Conservation (phyloP, 163 green algal genomes). For the Scenedesmus sp. region DNA sequence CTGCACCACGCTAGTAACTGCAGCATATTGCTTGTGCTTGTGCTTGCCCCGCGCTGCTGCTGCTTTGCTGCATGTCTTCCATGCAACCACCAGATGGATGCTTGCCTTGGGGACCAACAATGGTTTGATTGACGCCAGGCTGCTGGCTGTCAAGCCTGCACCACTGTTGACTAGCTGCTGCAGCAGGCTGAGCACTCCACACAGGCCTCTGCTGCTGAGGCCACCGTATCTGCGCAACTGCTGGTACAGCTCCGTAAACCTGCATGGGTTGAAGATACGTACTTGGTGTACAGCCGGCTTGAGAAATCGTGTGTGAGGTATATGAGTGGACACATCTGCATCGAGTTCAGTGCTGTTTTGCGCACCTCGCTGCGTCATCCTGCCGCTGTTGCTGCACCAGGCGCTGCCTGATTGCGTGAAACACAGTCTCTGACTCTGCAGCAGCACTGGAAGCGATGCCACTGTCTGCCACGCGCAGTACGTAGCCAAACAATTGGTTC, state of each 20-base stretch:
- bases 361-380: slow-evolving; percentile 44
- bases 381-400: slow-evolving; percentile 27
- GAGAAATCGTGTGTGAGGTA: too few relatives aligned
- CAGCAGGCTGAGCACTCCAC: slow-evolving; percentile 39
- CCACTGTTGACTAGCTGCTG: slow-evolving; percentile 32
- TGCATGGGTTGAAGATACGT: neutral
- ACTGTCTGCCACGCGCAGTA: slow-evolving; percentile 11
- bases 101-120: slow-evolving; percentile 38
- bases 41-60: neutral
- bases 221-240: slow-evolving; percentile 5
- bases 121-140: slow-evolving; percentile 26
- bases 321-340: neutral
- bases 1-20: neutral
- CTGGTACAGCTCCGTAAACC: slow-evolving; percentile 42
- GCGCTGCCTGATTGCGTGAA: slow-evolving; percentile 42
- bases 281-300: neutral
- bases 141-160: neutral
- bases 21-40: neutral
- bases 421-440: slow-evolving; percentile 18
- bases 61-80: neutral
- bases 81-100: neutral
- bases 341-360: too few relatives aligned
- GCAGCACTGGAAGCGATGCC: neutral
- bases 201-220: slow-evolving; percentile 4
- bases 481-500: slow-evolving; percentile 21